phyloP scores from a whole-genome alignment of 2,329 filamentous ascomycete genomes.

The Fusarium scirpi region DNA sequence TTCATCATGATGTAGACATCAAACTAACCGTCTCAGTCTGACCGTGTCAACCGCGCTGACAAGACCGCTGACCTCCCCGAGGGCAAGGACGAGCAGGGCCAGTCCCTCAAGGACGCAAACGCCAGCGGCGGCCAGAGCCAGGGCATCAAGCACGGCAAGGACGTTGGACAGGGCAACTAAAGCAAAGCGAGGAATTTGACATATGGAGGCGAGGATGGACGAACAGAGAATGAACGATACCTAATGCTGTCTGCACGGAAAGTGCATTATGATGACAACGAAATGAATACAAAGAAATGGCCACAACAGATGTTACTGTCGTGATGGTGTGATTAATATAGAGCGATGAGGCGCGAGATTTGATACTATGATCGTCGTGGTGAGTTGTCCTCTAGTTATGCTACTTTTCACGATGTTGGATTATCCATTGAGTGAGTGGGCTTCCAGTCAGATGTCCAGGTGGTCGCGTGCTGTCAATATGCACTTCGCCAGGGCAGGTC shows the following conservation, averaged over 20 bases:
- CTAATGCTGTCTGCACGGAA: conserved; percentile 27
- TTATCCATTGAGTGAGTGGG: neutral
- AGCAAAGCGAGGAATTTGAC: neutral
- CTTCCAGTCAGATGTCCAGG: neutral
- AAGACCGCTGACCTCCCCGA: conserved; percentile 64
- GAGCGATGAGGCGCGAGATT: neutral
- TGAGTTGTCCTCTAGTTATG: conserved; percentile 3
- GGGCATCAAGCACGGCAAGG: conserved; percentile 55
- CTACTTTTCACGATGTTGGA: neutral
- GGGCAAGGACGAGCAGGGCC: conserved; percentile 57
- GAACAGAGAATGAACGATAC: conserved; percentile 31
- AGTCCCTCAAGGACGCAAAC: conserved; percentile 53
- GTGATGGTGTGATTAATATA: conserved; percentile 10
- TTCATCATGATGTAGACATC: neutral
- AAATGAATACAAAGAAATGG: conserved; percentile 38
- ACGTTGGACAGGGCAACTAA: conserved; percentile 57
- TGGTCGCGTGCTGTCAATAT: neutral
- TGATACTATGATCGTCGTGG: neutral
- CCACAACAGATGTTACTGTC: neutral
- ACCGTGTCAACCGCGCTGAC: conserved; percentile 59
- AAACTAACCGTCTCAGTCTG: conserved; percentile 37
- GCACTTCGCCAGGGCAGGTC: neutral
- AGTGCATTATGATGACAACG: conserved; percentile 30
- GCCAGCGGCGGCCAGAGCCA: conserved; percentile 61
- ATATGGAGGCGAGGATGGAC: neutral